A percentile compares a stretch with the other conserved stretches of the same genome.
These are phyloP conservation scores for Coniophora puteana DNA, from an alignment of 1,284 basidiomycete species.

Conservation along the genomic window DNA sequence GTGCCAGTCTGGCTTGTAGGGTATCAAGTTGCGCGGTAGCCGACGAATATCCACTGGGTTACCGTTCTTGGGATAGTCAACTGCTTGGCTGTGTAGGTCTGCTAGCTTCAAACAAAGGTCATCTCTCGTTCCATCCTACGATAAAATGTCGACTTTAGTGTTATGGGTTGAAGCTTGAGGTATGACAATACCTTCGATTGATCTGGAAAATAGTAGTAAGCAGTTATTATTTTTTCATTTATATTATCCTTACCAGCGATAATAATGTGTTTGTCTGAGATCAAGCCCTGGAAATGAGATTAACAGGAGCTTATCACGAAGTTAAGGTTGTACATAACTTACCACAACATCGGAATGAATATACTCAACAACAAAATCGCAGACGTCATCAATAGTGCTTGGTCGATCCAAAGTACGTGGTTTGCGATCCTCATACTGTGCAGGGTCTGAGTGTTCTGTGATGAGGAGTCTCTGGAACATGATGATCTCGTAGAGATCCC, in stretches of 20 bases:
- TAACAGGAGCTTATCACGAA: background rate
- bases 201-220: constrained; percentile 34
- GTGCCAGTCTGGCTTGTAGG: constrained; percentile 75
- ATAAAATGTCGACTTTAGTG: constrained; percentile 3
- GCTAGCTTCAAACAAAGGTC: constrained; percentile 60
- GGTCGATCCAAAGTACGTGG: constrained; percentile 46
- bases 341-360: constrained; percentile 78
- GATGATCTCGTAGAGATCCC: constrained; percentile 55
- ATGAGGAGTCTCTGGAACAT: constrained; percentile 51
- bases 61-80: constrained; percentile 74
- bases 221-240: background rate
- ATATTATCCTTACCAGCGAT: constrained; percentile 50
- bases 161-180: background rate
- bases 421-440: constrained; percentile 43
- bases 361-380: constrained; percentile 80
- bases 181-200: constrained; percentile 47
- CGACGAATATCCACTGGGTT: constrained; percentile 53
- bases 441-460: constrained; percentile 43
- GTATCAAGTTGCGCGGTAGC: constrained; percentile 49
- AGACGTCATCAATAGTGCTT: constrained; percentile 70
- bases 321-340: constrained; percentile 6
- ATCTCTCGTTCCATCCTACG: constrained; percentile 65
- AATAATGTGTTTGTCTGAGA: constrained; percentile 66
- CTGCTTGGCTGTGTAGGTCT: constrained; percentile 61
- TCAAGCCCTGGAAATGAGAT: constrained; percentile 45